Percentiles rank a stretch among this genome's conserved stretches.
Conservation (phyloP, 768 basidiomycete genomes). For the Collybia sp. region DNA sequence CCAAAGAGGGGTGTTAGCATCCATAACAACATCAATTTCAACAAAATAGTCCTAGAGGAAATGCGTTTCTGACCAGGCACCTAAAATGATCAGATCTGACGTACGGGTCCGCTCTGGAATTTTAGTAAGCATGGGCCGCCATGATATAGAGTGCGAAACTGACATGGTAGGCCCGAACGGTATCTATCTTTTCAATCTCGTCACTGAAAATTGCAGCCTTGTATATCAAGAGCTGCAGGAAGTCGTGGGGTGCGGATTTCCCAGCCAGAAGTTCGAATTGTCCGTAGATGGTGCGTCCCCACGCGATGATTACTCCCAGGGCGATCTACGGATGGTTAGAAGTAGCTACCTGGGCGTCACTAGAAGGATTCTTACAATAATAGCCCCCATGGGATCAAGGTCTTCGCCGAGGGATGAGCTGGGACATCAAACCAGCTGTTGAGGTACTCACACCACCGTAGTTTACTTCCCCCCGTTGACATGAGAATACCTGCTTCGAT, state of each 20-base stretch:
- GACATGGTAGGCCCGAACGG: slow-evolving; percentile 89
- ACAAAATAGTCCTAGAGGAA: slow-evolving; percentile 76
- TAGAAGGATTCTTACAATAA: slow-evolving; percentile 48
- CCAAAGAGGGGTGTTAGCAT: slow-evolving; percentile 83
- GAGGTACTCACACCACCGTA: slow-evolving; percentile 69
- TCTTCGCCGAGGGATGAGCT: slow-evolving; percentile 26
- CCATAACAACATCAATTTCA: slow-evolving; percentile 94
- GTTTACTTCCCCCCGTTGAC: slow-evolving; percentile 77
- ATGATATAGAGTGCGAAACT: slow-evolving; percentile 18
- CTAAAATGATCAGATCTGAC: slow-evolving; percentile 12
- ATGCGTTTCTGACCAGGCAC: neutral
- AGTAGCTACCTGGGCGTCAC: slow-evolving; percentile 3
- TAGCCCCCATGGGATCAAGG: slow-evolving; percentile 75
- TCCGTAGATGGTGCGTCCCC: slow-evolving; percentile 69
- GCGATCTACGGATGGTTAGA: slow-evolving; percentile 50
- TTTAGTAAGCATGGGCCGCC: slow-evolving; percentile 4
- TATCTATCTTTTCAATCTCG: slow-evolving; percentile 84
- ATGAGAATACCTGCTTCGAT: slow-evolving; percentile 62
- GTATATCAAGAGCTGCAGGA: slow-evolving; percentile 88
- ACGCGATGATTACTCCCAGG: slow-evolving; percentile 72
- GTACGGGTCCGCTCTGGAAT: slow-evolving; percentile 67
- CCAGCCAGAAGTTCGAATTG: slow-evolving; percentile 90
- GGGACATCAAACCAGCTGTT: slow-evolving; percentile 3
- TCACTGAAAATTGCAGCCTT: slow-evolving; percentile 88
- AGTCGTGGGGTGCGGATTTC: slow-evolving; percentile 87